Evolutionary conservation across 2,329 filamentous ascomycete genomes (phyloP), one percentile per base, ranked within the genome.

Genomic region (Calcarisporium arbuscula): DNA sequence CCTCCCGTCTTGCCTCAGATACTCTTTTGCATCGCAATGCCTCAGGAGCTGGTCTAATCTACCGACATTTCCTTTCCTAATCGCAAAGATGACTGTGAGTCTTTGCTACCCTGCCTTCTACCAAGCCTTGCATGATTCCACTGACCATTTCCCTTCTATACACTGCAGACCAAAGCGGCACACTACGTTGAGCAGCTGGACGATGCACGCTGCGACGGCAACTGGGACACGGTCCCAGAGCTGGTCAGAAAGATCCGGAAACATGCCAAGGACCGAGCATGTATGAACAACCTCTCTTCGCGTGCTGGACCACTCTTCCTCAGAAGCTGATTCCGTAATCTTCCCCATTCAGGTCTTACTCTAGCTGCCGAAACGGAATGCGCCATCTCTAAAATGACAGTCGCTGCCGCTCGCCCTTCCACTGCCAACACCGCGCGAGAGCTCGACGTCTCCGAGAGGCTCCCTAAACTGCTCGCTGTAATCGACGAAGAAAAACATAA

Each of bases 191-290:
- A 76, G 56, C 77, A 80, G 61, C 77, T 98, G 53, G 86, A 96
- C 58, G 74, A 81, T 48, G 88, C 87, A 46, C 83, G 92, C 53
- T 94, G 87, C 61, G 80, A 90, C 52, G 88, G 84, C 34, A 81
- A 80, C 58, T 98, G 92, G 92, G 71, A 79, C 47, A 78, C 85
- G 19, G 74, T 96, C 19, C 85, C 86, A 18, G 90, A 96, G 64
- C 74, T 94, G 44, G 81, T 92, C 51, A 80, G 90, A 57, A 98
- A 98, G 64, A 75, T 96, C 52, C 84, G 83, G 53, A 96, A 98
- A 62, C 90, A 98, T 72, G 85, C 88, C 49, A 82, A 88, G 26
- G 77, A 85, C 41, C 77, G 85, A 59, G 76, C 77, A 62, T 95
- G 90, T 95, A 81, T 50, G 77, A 54, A 44, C 37, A 34, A 28